Conservation (phyloP, 179 eudicot species). For the Spinacia oleracea region DNA sequence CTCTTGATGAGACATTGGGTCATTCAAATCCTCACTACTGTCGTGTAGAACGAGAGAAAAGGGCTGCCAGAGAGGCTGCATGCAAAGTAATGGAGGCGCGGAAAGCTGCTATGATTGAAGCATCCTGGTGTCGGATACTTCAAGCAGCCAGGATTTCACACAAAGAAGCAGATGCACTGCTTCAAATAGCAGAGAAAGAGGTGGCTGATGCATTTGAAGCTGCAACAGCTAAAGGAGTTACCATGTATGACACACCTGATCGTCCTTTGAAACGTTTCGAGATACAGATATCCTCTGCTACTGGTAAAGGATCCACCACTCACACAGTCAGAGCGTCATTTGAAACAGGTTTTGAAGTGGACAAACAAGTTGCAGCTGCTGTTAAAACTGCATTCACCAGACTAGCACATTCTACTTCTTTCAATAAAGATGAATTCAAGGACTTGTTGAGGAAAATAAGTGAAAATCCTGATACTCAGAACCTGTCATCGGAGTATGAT, state of each 20-base stretch:
- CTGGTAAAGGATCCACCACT: constrained; percentile 55
- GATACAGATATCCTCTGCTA: constrained; percentile 51
- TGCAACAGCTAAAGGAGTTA: constrained; percentile 76
- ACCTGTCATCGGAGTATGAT: constrained; percentile 51
- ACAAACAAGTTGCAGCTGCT: constrained; percentile 92
- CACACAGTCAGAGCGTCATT: constrained; percentile 75
- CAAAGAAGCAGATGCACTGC: constrained; percentile 71
- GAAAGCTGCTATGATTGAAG: constrained; percentile 96
- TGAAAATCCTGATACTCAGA: constrained; percentile 65
- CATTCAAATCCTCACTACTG: constrained; percentile 92
- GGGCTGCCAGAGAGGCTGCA: constrained; percentile 85
- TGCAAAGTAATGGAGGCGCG: constrained; percentile 80
- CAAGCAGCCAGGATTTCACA: constrained; percentile 76
- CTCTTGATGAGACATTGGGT: constrained; percentile 90
- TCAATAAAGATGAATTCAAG: constrained; percentile 64
- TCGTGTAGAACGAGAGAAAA: constrained; percentile 76
- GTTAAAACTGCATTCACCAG: constrained; percentile 70
- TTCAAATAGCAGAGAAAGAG: constrained; percentile 61
- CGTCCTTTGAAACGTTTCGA: constrained; percentile 53
- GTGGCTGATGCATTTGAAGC: constrained; percentile 81
- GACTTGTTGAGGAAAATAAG: constrained; percentile 72
- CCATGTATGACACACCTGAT: constrained; percentile 68
- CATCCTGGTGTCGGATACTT: constrained; percentile 96
- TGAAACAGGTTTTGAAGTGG: constrained; percentile 89
- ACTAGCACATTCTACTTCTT: constrained; percentile 67